Conservation (phyloP, 768 basidiomycete genomes). For the Russula sp. region DNA sequence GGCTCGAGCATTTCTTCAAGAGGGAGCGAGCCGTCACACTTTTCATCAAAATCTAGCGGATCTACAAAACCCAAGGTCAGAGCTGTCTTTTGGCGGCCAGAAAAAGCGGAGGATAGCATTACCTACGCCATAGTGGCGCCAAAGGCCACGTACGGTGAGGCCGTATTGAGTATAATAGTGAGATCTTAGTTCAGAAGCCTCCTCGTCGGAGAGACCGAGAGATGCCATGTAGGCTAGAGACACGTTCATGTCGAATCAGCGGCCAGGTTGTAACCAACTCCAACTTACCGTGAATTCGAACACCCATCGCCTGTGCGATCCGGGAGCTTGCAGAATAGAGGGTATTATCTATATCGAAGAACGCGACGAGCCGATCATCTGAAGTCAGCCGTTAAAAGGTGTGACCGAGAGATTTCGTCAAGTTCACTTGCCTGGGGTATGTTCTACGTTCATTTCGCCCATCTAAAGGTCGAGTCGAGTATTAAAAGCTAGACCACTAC, state of each 20-base stretch:
- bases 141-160: conserved; percentile 73
- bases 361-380: conserved; percentile 61
- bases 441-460: conserved; percentile 10
- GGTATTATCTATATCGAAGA: conserved; percentile 87
- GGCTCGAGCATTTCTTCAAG: conserved; percentile 73
- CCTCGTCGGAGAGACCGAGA: conserved; percentile 60
- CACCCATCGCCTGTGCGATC: conserved; percentile 75
- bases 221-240: conserved; percentile 63
- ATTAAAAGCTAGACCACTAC: too few relatives aligned
- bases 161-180: conserved; percentile 79
- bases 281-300: conserved; percentile 63
- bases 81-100: not conserved
- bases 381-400: conserved; percentile 7
- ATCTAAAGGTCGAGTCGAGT: too few relatives aligned
- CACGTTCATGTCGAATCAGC: not conserved
- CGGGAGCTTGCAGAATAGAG: conserved; percentile 71
- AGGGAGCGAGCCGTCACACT: conserved; percentile 80
- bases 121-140: conserved; percentile 73
- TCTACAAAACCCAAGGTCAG: conserved; percentile 38
- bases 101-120: conserved; percentile 14
- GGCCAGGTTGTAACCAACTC: conserved; percentile 11
- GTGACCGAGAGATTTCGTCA: not conserved
- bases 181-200: conserved; percentile 62
- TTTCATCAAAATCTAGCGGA: conserved; percentile 75
- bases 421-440: conserved; percentile 6